Conservation (phyloP, 177 flowering plant genomes). For the Vitis hybrid region DNA sequence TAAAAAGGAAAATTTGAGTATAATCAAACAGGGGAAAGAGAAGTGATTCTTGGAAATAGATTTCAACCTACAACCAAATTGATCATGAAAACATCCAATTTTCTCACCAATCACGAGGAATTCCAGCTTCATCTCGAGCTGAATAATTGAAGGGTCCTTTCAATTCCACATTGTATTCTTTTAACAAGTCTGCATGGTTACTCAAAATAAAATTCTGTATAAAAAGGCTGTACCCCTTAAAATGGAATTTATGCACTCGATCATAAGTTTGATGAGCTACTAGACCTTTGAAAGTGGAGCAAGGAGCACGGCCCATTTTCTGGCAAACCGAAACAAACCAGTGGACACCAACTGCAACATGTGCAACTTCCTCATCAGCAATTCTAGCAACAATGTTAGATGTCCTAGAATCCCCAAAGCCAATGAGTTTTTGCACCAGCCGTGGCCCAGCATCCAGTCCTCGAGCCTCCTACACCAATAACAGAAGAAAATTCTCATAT, state of each 20-base stretch:
- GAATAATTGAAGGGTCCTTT: conserved; percentile 94
- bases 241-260: not conserved
- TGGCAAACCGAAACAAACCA: conserved; percentile 88
- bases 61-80: not conserved
- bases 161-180: conserved; percentile 73
- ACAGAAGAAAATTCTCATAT: not conserved
- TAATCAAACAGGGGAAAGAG: not conserved
- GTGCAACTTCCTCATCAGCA: conserved; percentile 96
- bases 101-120: conserved; percentile 88
- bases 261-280: not conserved
- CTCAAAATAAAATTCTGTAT: not conserved
- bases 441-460: conserved; percentile 99
- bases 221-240: not conserved
- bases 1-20: not conserved
- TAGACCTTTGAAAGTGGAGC: conserved; percentile 75
- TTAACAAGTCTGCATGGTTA: conserved; percentile 53
- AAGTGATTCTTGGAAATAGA: not conserved
- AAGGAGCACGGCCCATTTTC: conserved; percentile 65
- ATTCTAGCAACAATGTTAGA: conserved; percentile 75
- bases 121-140: conserved; percentile 91
- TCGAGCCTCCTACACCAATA: conserved; percentile 75
- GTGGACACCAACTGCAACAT: conserved; percentile 89
- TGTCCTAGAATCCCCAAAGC: conserved; percentile 82
- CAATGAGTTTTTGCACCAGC: conserved; percentile 73
- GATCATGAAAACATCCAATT: not conserved